These are phyloP conservation scores for Globisporangium takayamanum DNA, from an alignment of 352 stramenopile genomes.

Conservation along the genomic window DNA sequence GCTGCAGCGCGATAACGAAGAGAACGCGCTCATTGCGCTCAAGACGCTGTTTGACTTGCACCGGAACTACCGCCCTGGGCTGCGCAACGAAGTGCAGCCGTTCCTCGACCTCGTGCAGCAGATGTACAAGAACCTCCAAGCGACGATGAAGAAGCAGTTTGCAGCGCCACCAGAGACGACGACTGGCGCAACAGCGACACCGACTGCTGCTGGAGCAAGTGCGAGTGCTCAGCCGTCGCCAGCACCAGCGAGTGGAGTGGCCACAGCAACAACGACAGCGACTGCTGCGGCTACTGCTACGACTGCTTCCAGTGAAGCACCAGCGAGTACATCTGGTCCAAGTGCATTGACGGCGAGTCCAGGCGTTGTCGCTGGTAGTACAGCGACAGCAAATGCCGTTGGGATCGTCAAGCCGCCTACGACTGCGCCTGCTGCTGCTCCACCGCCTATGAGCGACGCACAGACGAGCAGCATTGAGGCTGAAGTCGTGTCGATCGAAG, in stretches of 20 bases:
- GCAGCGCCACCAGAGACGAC: conserved; percentile 34
- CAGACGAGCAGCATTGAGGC: conserved; percentile 5
- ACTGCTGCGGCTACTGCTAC: not conserved
- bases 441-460: conserved; percentile 6
- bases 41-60: conserved; percentile 97
- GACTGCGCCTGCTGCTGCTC: conserved; percentile 1
- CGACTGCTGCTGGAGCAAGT: not conserved
- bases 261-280: not conserved
- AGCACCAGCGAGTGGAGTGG: not conserved
- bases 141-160: conserved; percentile 84
- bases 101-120: conserved; percentile 86
- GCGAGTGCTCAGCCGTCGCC: conserved; percentile 9
- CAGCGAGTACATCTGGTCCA: not conserved
- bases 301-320: not conserved
- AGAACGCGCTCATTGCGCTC: conserved; percentile 93
- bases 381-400: conserved; percentile 4
- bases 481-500: conserved; percentile 12
- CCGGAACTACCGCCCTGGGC: conserved; percentile 90
- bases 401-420: conserved; percentile 8
- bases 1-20: conserved; percentile 94
- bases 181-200: not conserved
- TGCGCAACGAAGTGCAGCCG: conserved; percentile 88
- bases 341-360: not conserved
- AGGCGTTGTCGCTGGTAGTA: not conserved
- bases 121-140: conserved; percentile 87